phyloP scores from a whole-genome alignment of 805 yeast species.

The Helenozyma baotianmanensis region DNA sequence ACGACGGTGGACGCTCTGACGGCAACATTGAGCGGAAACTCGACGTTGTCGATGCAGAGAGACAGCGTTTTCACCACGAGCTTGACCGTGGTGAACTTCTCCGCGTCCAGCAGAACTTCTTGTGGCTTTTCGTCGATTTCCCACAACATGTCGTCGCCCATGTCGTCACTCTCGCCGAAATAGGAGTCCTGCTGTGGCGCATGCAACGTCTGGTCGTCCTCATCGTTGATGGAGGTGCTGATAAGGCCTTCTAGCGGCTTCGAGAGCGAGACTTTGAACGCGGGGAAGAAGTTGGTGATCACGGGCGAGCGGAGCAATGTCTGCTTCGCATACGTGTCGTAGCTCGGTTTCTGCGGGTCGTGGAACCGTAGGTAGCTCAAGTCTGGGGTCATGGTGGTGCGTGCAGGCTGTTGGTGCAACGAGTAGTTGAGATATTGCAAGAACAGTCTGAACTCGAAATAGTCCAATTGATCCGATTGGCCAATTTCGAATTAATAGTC shows the following conservation, averaged over 20 bases:
- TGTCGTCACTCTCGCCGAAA: constrained; percentile 32
- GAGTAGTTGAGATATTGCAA: background rate
- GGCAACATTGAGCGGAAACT: constrained; percentile 26
- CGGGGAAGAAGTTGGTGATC: constrained; percentile 27
- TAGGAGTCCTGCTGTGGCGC: constrained; percentile 34
- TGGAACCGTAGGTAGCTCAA: too few species aligned
- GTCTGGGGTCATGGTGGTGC: background rate
- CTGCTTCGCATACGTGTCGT: constrained; percentile 24
- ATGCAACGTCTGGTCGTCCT: constrained; percentile 29
- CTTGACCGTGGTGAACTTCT: constrained; percentile 9
- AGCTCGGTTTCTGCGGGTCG: background rate
- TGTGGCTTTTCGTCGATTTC: constrained; percentile 2
- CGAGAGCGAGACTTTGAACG: constrained; percentile 26
- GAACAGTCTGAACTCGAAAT: too few species aligned
- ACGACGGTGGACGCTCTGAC: constrained; percentile 30
- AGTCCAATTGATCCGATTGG: too few species aligned
- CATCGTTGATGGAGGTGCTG: constrained; percentile 33
- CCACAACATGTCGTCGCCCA: constrained; percentile 24
- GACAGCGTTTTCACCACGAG: constrained; percentile 32
- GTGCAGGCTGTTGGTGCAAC: background rate
- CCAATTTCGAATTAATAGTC: too few species aligned
- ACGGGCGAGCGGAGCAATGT: constrained; percentile 41
- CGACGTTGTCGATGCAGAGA: constrained; percentile 25
- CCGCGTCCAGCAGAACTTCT: too few species aligned
- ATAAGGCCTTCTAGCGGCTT: constrained; percentile 34